Conservation (phyloP, 495 filamentous ascomycete species). For the Thozetella sp. region DNA sequence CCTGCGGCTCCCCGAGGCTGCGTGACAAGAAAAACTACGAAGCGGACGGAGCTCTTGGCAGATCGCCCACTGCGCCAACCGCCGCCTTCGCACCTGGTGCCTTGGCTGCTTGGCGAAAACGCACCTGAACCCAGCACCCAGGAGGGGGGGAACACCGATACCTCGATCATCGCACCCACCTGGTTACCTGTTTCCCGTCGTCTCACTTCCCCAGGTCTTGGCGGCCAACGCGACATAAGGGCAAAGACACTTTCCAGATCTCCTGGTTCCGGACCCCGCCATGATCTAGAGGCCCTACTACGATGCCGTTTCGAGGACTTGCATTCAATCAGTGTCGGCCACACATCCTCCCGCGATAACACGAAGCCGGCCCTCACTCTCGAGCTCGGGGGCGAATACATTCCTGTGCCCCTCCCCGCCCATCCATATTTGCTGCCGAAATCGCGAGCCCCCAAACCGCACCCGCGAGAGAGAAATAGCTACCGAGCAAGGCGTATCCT, state of each 20-base stretch:
- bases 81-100: not conserved
- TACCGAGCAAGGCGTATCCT: not conserved
- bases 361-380: not conserved
- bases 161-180: not conserved
- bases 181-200: not conserved
- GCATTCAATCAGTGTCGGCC: conserved; percentile 13
- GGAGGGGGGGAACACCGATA: too few species aligned
- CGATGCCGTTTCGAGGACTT: conserved; percentile 22
- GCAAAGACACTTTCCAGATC: not conserved
- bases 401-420: not conserved
- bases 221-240: not conserved
- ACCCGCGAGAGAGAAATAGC: not conserved
- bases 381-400: not conserved
- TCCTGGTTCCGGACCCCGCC: conserved; percentile 17
- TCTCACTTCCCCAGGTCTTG: conserved; percentile 1
- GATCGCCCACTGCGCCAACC: conserved; percentile 3
- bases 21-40: not conserved
- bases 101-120: conserved; percentile 1
- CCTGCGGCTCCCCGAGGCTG: not conserved
- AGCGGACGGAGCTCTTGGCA: conserved; percentile 3
- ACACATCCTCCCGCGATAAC: conserved; percentile 18
- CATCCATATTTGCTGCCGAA: not conserved
- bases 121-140: not conserved
- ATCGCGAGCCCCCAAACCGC: not conserved
- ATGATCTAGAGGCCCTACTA: conserved; percentile 19